These are phyloP conservation scores for Chaetoscypha palmicola DNA, from an alignment of 2,329 filamentous ascomycete species.

Conservation along the genomic window DNA sequence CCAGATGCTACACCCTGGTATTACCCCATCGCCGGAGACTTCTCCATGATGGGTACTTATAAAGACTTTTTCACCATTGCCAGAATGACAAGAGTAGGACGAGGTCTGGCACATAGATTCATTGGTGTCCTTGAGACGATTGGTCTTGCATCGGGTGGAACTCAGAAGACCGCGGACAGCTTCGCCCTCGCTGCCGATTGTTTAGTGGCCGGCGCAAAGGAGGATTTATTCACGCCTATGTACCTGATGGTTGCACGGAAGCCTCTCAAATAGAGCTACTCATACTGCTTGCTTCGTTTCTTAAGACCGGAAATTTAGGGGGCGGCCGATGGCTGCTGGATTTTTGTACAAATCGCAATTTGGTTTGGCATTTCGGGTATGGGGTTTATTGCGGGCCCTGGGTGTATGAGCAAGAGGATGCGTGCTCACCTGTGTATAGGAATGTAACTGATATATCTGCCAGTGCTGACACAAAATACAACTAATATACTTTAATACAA, in stretches of 20 bases:
- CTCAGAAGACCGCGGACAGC: constrained; percentile 90
- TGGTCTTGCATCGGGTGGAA: constrained; percentile 72
- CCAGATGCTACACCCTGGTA: constrained; percentile 82
- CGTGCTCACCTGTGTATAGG: too few species aligned
- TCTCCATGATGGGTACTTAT: constrained; percentile 72
- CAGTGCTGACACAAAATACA: too few species aligned
- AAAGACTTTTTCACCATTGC: constrained; percentile 77
- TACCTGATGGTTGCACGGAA: constrained; percentile 94
- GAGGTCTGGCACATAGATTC: constrained; percentile 68
- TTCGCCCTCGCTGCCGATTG: constrained; percentile 75
- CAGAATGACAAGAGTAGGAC: constrained; percentile 83
- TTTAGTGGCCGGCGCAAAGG: constrained; percentile 75
- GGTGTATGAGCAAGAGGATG: too few species aligned
- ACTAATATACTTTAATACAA: too few species aligned
- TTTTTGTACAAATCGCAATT: background rate
- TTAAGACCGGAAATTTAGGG: background rate
- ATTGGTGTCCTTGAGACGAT: constrained; percentile 71
- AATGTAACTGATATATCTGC: too few species aligned
- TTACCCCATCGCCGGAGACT: constrained; percentile 81
- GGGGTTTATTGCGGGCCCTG: too few species aligned
- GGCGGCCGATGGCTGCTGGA: background rate
- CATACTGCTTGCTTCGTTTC: background rate
- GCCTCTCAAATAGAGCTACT: constrained; percentile 40
- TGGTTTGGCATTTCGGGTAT: background rate
- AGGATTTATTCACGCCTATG: constrained; percentile 98